These are phyloP conservation scores for Teratosphaeriaceae sp. DNA, from an alignment of 2,329 filamentous ascomycete genomes.

Conservation along the genomic window DNA sequence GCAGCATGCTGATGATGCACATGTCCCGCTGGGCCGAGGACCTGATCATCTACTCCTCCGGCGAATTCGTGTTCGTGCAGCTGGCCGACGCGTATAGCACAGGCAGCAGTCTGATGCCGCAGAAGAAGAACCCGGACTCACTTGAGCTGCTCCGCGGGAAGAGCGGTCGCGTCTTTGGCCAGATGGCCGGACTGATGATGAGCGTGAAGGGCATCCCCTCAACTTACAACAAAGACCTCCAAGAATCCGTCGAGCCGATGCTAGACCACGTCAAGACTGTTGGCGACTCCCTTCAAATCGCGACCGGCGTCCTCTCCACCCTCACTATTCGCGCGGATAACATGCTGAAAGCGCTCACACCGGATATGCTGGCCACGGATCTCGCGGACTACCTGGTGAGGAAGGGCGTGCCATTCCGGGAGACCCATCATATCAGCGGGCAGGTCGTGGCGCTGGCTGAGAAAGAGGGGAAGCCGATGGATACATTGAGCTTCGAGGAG, in stretches of 20 bases:
- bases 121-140: conserved; percentile 78
- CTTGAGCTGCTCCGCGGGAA: conserved; percentile 73
- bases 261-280: conserved; percentile 79
- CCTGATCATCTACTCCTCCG: conserved; percentile 71
- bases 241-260: conserved; percentile 81
- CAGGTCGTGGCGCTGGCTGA: conserved; percentile 67
- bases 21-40: conserved; percentile 78
- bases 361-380: conserved; percentile 75
- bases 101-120: conserved; percentile 69
- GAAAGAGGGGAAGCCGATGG: conserved; percentile 59
- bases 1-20: conserved; percentile 69
- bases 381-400: conserved; percentile 58
- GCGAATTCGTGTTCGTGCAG: conserved; percentile 69
- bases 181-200: conserved; percentile 74
- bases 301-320: conserved; percentile 71
- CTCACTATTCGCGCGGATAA: conserved; percentile 62
- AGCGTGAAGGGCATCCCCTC: conserved; percentile 69
- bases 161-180: conserved; percentile 67
- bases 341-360: conserved; percentile 73
- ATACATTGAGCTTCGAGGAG: conserved; percentile 60
- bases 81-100: conserved; percentile 76
- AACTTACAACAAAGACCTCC: conserved; percentile 89
- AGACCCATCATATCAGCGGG: conserved; percentile 73
- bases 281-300: conserved; percentile 73
- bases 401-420: conserved; percentile 68